phyloP scores from a whole-genome alignment of 2,329 filamentous ascomycete species.

The Trichoderma lentiforme region DNA sequence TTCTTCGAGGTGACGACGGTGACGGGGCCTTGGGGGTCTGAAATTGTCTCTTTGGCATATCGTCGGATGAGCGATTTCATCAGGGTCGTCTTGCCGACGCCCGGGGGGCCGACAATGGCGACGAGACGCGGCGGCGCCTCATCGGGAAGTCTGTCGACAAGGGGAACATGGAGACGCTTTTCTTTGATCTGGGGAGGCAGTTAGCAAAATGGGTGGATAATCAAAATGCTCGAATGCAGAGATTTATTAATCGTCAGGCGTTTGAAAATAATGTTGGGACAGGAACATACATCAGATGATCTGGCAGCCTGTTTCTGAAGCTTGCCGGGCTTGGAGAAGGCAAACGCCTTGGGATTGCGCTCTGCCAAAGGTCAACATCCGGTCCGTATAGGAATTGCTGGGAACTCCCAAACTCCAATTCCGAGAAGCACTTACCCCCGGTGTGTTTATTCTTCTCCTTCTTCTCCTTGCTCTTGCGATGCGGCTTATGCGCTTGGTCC shows the following conservation, averaged over 20 bases:
- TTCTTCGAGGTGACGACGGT: constrained; percentile 97
- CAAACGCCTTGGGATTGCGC: constrained; percentile 86
- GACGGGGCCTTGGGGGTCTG: constrained; percentile 84
- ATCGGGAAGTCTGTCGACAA: constrained; percentile 92
- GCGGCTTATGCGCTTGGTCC: constrained; percentile 78
- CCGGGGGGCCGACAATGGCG: constrained; percentile 89
- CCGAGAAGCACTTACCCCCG: constrained; percentile 46
- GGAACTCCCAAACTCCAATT: neutral
- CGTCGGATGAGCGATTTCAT: constrained; percentile 91
- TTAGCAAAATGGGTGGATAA: constrained; percentile 22
- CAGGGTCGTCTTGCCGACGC: constrained; percentile 91
- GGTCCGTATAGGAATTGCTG: neutral
- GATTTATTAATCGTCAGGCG: neutral
- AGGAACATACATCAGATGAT: constrained; percentile 60
- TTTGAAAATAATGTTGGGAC: constrained; percentile 17
- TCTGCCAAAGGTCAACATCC: constrained; percentile 42
- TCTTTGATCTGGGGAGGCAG: constrained; percentile 69
- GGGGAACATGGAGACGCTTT: constrained; percentile 91
- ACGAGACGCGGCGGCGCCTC: constrained; percentile 92
- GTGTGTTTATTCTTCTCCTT: constrained; percentile 69
- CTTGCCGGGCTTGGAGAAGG: constrained; percentile 76
- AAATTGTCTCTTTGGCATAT: constrained; percentile 93
- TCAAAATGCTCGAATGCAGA: accelerated
- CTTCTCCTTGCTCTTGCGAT: constrained; percentile 86
- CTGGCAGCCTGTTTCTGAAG: constrained; percentile 71